A percentile compares a stretch with the other conserved stretches of the same genome.
Conservation (phyloP, 2,329 filamentous ascomycete species). For the Xylariales sp. region DNA sequence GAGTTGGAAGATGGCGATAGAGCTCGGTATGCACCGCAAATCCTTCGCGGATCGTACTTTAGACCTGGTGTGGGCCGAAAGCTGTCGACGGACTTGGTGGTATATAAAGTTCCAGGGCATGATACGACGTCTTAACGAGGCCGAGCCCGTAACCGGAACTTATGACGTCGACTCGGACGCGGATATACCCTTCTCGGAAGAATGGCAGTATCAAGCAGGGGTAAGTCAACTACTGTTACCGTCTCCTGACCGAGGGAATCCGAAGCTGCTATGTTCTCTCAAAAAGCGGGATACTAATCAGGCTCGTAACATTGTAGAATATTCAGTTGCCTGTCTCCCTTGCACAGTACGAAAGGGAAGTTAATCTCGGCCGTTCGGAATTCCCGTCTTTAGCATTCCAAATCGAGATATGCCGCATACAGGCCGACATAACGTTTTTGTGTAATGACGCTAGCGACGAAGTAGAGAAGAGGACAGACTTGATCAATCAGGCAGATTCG, state of each 20-base stretch:
- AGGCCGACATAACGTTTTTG: constrained; percentile 49
- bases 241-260: background rate
- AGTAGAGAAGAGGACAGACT: constrained; percentile 43
- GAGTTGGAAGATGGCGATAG: constrained; percentile 49
- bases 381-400: constrained; percentile 55
- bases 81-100: constrained; percentile 57
- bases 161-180: constrained; percentile 49
- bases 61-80: constrained; percentile 54
- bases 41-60: constrained; percentile 48
- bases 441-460: constrained; percentile 42
- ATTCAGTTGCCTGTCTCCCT: constrained; percentile 52
- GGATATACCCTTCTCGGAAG: constrained; percentile 54
- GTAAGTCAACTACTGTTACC: constrained; percentile 45
- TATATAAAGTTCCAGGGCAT: constrained; percentile 51
- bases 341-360: constrained; percentile 52
- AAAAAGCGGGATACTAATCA: background rate
- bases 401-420: constrained; percentile 53
- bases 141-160: constrained; percentile 45
- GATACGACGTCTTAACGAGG: constrained; percentile 41
- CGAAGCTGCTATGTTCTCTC: background rate
- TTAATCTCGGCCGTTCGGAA: constrained; percentile 51
- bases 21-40: constrained; percentile 51
- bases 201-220: constrained; percentile 55
- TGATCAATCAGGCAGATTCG: constrained; percentile 52
- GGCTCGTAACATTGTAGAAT: constrained; percentile 40